Conservation (phyloP, 257 asterid genomes). For the Solanum chiquidenum region DNA sequence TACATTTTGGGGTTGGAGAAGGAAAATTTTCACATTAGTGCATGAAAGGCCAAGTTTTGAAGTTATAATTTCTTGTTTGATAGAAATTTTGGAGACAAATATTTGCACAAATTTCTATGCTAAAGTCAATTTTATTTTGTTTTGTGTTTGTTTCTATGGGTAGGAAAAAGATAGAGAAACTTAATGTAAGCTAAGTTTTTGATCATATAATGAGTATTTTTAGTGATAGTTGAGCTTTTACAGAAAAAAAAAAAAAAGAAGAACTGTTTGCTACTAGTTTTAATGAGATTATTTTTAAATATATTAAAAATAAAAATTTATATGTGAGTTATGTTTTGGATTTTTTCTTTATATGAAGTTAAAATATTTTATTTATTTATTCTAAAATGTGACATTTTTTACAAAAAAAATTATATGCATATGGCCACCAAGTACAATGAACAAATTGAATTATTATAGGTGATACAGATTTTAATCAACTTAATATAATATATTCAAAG, state of each 20-base stretch:
- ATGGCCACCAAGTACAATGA: not conserved
- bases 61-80: not conserved
- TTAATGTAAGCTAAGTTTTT: not conserved
- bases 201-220: too few species aligned
- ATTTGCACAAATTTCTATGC: not conserved
- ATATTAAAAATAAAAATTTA: too few species aligned
- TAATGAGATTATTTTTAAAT: not conserved
- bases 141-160: not conserved
- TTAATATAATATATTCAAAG: too few species aligned
- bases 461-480: not conserved
- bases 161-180: not conserved
- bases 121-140: not conserved
- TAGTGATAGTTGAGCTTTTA: not conserved
- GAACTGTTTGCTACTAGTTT: too few species aligned
- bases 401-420: not conserved
- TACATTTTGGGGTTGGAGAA: not conserved
- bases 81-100: not conserved
- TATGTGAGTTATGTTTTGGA: not conserved
- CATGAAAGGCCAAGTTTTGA: not conserved
- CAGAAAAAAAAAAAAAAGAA: too few species aligned
- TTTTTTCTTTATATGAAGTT: not conserved
- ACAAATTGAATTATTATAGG: not conserved
- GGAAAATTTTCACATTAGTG: not conserved
- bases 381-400: not conserved
- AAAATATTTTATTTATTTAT: too few species aligned